These are phyloP conservation scores for Debaryomyces sp. DNA, from an alignment of 1,139 yeast species.

Conservation along the genomic window DNA sequence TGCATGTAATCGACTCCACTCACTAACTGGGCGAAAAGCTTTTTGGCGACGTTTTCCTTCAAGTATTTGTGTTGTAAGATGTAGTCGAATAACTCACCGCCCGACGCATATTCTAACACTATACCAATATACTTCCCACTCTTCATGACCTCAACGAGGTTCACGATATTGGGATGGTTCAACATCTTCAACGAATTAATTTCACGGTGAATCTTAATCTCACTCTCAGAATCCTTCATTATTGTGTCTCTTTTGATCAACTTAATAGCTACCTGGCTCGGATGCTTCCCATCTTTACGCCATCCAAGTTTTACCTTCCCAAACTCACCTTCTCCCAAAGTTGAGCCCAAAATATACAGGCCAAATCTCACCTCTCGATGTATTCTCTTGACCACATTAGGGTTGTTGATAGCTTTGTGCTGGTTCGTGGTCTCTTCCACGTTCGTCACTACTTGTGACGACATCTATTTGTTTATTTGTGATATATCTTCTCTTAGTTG, in stretches of 20 bases:
- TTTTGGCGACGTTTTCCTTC: conserved; percentile 83
- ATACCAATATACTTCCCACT: conserved; percentile 95
- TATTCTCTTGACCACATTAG: conserved; percentile 23
- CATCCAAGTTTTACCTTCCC: conserved; percentile 98
- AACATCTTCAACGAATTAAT: conserved; percentile 85
- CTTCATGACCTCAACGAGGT: conserved; percentile 88
- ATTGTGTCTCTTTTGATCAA: conserved; percentile 85
- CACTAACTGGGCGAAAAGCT: conserved; percentile 87
- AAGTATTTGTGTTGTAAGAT: conserved; percentile 84
- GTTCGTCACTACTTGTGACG: not conserved
- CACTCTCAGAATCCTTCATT: conserved; percentile 81
- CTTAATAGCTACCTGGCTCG: conserved; percentile 92
- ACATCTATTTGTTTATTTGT: conserved; percentile 3
- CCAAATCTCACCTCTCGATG: conserved; percentile 78
- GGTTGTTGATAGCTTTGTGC: conserved; percentile 2
- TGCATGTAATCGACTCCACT: conserved; percentile 94
- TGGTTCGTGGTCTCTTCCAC: conserved; percentile 1
- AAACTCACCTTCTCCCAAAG: conserved; percentile 97
- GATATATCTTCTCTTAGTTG: conserved; percentile 11
- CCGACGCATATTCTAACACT: conserved; percentile 93
- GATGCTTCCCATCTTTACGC: conserved; percentile 78
- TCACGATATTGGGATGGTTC: conserved; percentile 91
- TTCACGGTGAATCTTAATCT: conserved; percentile 88
- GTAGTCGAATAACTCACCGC: conserved; percentile 95
- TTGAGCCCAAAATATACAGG: conserved; percentile 83